Evolutionary conservation across 2,329 filamentous ascomycete species (phyloP).

Genomic region (Colletotrichum magnum): DNA sequence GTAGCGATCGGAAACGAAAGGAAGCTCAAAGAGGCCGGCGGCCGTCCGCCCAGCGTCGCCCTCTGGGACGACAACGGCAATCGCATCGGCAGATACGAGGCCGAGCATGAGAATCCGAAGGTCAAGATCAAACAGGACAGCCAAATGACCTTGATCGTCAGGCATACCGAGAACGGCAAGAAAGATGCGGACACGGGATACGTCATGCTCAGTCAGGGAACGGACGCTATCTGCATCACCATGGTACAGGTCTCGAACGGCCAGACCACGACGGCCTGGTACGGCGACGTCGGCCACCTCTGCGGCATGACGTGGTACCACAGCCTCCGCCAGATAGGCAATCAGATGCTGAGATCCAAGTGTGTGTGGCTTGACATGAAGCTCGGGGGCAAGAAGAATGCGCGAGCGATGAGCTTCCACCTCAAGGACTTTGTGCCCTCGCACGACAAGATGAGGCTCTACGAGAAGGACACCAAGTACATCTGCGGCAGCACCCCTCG

Average conservation of each 20-base stretch:
- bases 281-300: constrained; percentile 43
- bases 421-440: constrained; percentile 41
- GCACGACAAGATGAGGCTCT: constrained; percentile 37
- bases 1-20: constrained; percentile 3
- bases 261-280: constrained; percentile 35
- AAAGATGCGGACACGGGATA: constrained; percentile 34
- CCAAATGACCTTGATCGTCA: constrained; percentile 21
- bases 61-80: constrained; percentile 42
- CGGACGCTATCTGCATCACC: constrained; percentile 44
- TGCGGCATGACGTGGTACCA: constrained; percentile 45
- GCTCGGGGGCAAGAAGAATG: constrained; percentile 25
- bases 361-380: constrained; percentile 27
- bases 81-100: constrained; percentile 38
- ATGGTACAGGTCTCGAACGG: constrained; percentile 42
- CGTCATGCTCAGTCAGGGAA: constrained; percentile 43
- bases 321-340: constrained; percentile 39
- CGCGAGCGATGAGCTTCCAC: constrained; percentile 44
- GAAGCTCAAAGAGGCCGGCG: constrained; percentile 13
- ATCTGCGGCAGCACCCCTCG: constrained; percentile 43
- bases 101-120: neutral
- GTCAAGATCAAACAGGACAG: constrained; percentile 16
- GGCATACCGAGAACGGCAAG: constrained; percentile 32
- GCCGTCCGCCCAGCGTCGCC: constrained; percentile 37
- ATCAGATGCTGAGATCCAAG: constrained; percentile 31
- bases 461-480: constrained; percentile 34